Conservation (phyloP, 306 rosid species). For the Astragalus membranaceus region DNA sequence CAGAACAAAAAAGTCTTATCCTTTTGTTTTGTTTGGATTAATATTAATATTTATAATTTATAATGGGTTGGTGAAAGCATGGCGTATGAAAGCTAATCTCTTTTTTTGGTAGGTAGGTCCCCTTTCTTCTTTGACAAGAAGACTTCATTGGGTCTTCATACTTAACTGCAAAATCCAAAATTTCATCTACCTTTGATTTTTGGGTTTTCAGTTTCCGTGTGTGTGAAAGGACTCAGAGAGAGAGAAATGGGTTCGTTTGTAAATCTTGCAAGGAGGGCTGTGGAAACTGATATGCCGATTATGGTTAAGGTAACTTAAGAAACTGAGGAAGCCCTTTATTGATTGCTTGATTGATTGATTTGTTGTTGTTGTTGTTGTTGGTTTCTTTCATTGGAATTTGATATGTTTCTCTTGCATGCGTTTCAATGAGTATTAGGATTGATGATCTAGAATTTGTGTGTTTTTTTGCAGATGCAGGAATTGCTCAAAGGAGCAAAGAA, state of each 20-base stretch:
- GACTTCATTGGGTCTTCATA: not conserved
- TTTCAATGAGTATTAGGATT: not conserved
- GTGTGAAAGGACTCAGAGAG: not conserved
- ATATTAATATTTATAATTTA: not conserved
- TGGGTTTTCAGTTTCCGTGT: not conserved
- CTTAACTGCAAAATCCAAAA: not conserved
- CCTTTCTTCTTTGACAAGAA: not conserved
- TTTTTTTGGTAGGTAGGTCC: constrained; percentile 3
- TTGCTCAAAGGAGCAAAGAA: constrained; percentile 31
- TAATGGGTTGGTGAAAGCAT: constrained; percentile 22
- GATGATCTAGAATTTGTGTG: not conserved
- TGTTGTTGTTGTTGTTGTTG: not conserved
- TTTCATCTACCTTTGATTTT: not conserved
- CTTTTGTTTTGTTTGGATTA: not conserved
- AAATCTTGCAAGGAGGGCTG: constrained; percentile 33
- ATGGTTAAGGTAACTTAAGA: constrained; percentile 28
- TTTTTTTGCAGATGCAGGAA: constrained; percentile 35
- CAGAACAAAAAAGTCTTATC: too few species aligned
- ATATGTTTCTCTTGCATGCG: not conserved
- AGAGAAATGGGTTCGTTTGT: constrained; percentile 32
- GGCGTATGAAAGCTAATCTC: constrained; percentile 10
- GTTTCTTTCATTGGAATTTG: not conserved
- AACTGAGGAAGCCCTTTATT: not conserved
- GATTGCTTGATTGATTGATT: not conserved
- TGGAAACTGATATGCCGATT: constrained; percentile 37